Evolutionary conservation across 2,329 filamentous ascomycete species (phyloP), one percentile per base, ranked within the genome.

Genomic region (Orbilia brochopaga): DNA sequence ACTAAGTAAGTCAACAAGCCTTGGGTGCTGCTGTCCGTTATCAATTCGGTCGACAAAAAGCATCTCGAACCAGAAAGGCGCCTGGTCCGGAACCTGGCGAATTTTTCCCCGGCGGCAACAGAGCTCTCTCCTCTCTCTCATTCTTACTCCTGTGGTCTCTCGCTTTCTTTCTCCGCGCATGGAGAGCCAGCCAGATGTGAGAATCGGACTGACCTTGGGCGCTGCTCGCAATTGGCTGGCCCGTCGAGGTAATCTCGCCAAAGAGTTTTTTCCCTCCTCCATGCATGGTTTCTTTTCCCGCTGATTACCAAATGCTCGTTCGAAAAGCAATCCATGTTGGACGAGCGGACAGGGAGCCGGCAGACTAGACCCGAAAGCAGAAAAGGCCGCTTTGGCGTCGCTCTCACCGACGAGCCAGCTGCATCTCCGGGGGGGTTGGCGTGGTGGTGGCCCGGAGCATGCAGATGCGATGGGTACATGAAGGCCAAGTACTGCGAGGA

Each of bases 171-270:
- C 19, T 13, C 35, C 53, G 55, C 40, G 55, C 53, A 65, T 64
- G 48, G 55, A 55, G 53, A 64, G 50, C 37, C 24, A n/a, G n/a
- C 11, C 32, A 10, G 55, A 30, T 23, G 27, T n/a, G n/a, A n/a
- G n/a, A n/a, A n/a, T n/a, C 55, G 44, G 56, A 64, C 52, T 61
- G 55, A n/a, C 44, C 60, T 13, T 56, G 15, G 60, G 52, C 42
- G 42, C 60, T 54, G 27, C 42, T 72, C 50, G 42, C 60, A 72
- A 72, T 72, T 72, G 60, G 67, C 51, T 32, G 19, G 52, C 60
- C 52, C 40, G 42, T 61, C 27, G 60, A 54, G 55, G 60, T 40
- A 72, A 72, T 72, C 59, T 72, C 67, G 67, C 67, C 67, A 72
- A 72, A 57, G 32, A 48, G 35, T 17, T 40, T 19, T 48, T 64